Evolutionary conservation across 208 protist species (phyloP), one percentile per base, ranked within the genome.

Genomic region (Vickermania ingenoplastis): DNA sequence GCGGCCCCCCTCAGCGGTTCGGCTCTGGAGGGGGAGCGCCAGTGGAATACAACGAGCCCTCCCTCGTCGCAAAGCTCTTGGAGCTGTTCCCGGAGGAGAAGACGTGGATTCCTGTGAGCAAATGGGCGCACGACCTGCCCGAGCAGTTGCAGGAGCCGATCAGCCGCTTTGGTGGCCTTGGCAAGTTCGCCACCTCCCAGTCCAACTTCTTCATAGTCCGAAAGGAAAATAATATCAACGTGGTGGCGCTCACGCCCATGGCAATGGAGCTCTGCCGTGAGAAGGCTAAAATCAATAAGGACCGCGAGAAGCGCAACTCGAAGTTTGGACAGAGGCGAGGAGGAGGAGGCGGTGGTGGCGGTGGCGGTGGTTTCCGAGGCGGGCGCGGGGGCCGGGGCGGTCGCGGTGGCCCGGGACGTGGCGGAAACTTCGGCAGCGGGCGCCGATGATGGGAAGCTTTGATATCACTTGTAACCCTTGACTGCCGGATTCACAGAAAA

Each of bases 191-290:
- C 7, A 54, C 21, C 50, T 28, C 50, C 7, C 50, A 54, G 23
- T 28, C 21, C 23, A 54, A 54, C 23, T 54, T 54, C 50, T 54
- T 54, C 24, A 54, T 54, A 28, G 50, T 54, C 22, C 50, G 50
- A 5, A 54, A 54, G 24, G 50, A 54, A 54, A 54, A 54, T 21
- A 26, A 26, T 28, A 26, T 54, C 7, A 54, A 54, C 24, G 50
- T 54, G 13, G 50, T 54, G 13, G 50, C 50, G 5, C 50, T 54
- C n/a, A 28, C 50, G 7, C 13, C 50, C 5, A 17, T 54, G 13
- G 50, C 50, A 13, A 28, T 26, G 13, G 21, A 54, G 24, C 23
- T 54, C 5, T 54, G 50, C 24, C 50, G 50, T 13, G 50, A 54
- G 24, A 54, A 54, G 50, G 50, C 50, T 7, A 17, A 54, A 25